Base-by-base conservation (phyloP, 352 stramenopile species). In the Globisporangium acanthophoron region DNA sequence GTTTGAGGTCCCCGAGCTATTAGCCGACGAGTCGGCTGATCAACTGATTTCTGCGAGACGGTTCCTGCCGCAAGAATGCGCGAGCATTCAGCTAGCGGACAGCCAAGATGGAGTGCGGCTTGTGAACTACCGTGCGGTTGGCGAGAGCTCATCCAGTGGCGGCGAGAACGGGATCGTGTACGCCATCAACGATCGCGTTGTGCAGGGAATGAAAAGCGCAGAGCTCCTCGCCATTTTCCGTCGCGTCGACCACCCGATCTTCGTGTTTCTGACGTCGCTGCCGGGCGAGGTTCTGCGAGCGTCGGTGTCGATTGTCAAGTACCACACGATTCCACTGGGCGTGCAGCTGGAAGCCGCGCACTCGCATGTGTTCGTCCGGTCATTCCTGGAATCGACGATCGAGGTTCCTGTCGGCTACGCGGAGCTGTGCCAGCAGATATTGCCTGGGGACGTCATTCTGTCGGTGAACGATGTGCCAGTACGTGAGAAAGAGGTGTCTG, bases 301-400 rank as follows among this genome's bases (percentile, higher is more conserved):
- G 0, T 87, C 70, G 9, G 70, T 87, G 16, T 89, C 82, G 53
- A 88, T 92, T 60, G 68, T 89, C 7, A 80, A 76, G 52, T 77
- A 64, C 44, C 62, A 73, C 61, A 57, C 52, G 20, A 51, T 88
- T 29, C 65, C 66, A 8, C 59, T 88, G 35, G 67, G 66, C 5
- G 46, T 90, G 37, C 62, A 62, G 21, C 33, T 92, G 4, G 74
- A 59, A 40, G 56, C 20, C 20, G 61, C 71, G 21, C 64, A 78
- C 35, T 71, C 65, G 3, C 73, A 69, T 33, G 59, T 82, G 11
- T 83, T 79, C 52, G 73, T 87, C 48, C 62, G 85, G 50, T 80
- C 70, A 12, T 87, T 68, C 52, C 44, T 31, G 12, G 39, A 58
- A 48, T 64, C 51, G 8, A 59, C 62, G 24, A n/a, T 58, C 0